Percentiles rank a stretch among this genome's conserved stretches.
phyloP scores from a whole-genome alignment of 2,329 filamentous ascomycete genomes.

The Zymoseptoria pseudotritici region DNA sequence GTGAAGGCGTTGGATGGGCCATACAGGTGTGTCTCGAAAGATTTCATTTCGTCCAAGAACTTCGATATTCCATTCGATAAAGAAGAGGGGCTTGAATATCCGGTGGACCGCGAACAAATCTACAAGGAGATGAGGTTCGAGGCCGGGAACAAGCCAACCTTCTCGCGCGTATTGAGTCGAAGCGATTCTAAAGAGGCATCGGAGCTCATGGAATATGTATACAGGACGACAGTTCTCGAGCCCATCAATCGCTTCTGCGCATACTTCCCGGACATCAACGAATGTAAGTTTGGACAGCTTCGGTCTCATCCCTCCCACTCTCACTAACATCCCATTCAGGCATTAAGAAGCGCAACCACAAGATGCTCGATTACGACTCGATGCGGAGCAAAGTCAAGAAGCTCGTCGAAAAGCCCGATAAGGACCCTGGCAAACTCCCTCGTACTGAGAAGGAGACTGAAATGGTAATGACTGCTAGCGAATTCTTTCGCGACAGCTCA shows the following conservation, averaged over 20 bases:
- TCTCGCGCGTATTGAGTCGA: constrained; percentile 8
- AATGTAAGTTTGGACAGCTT: constrained; percentile 54
- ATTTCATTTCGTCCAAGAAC: constrained; percentile 5
- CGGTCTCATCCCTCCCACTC: too few species aligned
- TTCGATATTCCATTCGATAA: constrained; percentile 12
- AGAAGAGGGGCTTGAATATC: constrained; percentile 12
- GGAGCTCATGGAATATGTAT: constrained; percentile 26
- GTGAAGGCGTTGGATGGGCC: constrained; percentile 97
- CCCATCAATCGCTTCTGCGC: constrained; percentile 94
- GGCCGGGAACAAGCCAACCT: constrained; percentile 17
- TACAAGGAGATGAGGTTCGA: constrained; percentile 25
- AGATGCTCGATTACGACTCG: constrained; percentile 95
- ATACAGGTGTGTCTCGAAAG: constrained; percentile 55
- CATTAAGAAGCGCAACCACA: constrained; percentile 98
- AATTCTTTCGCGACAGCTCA: constrained; percentile 9
- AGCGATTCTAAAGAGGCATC: constrained; percentile 10
- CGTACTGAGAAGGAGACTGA: constrained; percentile 94
- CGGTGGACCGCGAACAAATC: constrained; percentile 15
- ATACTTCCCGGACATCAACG: constrained; percentile 98
- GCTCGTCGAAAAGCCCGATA: constrained; percentile 95
- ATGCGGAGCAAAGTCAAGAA: constrained; percentile 95
- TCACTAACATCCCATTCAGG: constrained; percentile 36
- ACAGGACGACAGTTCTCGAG: constrained; percentile 81
- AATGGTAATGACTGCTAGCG: constrained; percentile 43
- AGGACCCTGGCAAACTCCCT: constrained; percentile 93